A percentile compares a stretch with the other conserved stretches of the same genome.
phyloP scores from a whole-genome alignment of 2,329 filamentous ascomycete genomes.

The Colletotrichum sidae region DNA sequence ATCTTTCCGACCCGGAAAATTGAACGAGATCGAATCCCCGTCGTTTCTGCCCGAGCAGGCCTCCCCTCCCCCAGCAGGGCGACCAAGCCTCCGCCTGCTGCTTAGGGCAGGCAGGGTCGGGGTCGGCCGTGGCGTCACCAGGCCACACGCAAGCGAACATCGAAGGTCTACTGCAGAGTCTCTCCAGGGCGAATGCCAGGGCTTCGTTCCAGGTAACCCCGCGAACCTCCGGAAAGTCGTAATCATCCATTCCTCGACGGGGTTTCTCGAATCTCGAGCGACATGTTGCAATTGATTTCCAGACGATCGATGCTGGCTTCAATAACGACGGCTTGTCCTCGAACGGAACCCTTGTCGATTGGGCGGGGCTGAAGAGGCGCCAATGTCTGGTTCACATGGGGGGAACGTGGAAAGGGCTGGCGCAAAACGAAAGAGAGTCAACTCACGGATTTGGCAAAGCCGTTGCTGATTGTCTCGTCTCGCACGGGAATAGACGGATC shows the following conservation, averaged over 20 bases:
- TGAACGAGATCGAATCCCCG: conserved; percentile 31
- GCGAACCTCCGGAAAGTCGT: too few species aligned
- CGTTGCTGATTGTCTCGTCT: conserved; percentile 19
- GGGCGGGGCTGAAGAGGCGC: conserved; percentile 9
- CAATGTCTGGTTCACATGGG: conserved; percentile 2
- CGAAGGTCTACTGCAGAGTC: background rate
- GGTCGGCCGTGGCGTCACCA: conserved; percentile 25
- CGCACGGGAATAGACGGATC: conserved; percentile 32
- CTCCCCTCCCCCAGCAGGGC: conserved; percentile 20
- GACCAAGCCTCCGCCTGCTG: conserved; percentile 4
- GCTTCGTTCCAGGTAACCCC: background rate
- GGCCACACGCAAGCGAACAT: background rate
- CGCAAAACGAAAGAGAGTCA: conserved; percentile 20
- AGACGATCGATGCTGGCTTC: background rate
- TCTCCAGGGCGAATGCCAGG: conserved; percentile 12
- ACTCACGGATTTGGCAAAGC: conserved; percentile 33
- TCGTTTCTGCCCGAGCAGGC: conserved; percentile 26
- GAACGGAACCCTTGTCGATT: background rate
- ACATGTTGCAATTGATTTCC: too few species aligned
- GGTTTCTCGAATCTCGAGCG: too few species aligned
- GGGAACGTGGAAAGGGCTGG: conserved; percentile 15
- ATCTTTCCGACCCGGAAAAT: conserved; percentile 30
- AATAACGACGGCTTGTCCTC: background rate
- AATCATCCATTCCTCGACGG: too few species aligned
- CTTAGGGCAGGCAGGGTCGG: conserved; percentile 10